These are phyloP conservation scores for Colletotrichum tabaci DNA, from an alignment of 2,329 filamentous ascomycete genomes.

Conservation along the genomic window DNA sequence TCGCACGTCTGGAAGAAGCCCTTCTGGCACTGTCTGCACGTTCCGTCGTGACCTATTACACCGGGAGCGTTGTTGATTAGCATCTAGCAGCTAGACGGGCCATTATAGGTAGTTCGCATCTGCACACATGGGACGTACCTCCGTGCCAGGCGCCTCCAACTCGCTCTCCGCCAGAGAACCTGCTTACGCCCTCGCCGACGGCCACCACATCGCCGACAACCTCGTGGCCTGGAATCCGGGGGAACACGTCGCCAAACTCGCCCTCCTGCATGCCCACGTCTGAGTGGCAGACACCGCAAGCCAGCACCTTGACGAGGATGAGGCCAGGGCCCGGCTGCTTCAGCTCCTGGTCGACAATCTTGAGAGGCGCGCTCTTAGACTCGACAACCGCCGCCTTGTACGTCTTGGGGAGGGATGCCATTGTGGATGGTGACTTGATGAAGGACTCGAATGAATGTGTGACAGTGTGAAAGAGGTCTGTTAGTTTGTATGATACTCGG, in stretches of 20 bases:
- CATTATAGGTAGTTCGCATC: neutral
- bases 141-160: constrained; percentile 81
- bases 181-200: constrained; percentile 69
- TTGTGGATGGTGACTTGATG: neutral
- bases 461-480: neutral
- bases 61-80: neutral
- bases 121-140: constrained; percentile 56
- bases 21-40: constrained; percentile 74
- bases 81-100: neutral
- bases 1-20: constrained; percentile 79
- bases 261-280: constrained; percentile 67
- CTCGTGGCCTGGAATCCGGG: constrained; percentile 79
- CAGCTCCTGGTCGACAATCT: constrained; percentile 72
- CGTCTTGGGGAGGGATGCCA: constrained; percentile 69
- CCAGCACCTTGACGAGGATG: constrained; percentile 79
- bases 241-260: constrained; percentile 69
- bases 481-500: too few relatives aligned
- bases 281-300: constrained; percentile 80
- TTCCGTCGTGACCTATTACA: constrained; percentile 68
- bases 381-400: constrained; percentile 77
- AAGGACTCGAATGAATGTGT: neutral
- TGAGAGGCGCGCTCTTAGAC: constrained; percentile 65
- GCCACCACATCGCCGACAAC: constrained; percentile 77
- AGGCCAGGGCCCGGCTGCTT: constrained; percentile 69
- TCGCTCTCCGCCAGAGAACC: constrained; percentile 71